Evolutionary conservation across 768 basidiomycete species (phyloP), one percentile per base, ranked within the genome.

Genomic region (Hortiboletus flavorubellus): DNA sequence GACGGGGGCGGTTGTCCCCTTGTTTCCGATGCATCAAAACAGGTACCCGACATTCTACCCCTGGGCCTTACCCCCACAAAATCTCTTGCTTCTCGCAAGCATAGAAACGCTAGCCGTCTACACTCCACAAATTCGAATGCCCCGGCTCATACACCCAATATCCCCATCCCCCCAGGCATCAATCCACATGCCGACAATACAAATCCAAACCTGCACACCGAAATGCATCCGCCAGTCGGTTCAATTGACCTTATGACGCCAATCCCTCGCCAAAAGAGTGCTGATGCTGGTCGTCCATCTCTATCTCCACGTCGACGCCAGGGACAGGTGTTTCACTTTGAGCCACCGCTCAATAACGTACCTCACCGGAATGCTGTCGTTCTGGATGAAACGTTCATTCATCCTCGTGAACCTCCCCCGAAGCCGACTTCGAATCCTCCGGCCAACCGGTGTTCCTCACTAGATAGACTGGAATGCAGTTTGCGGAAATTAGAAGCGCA

Each of bases 381-480:
- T 49, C 39, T 55, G 12, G 48, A 59, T 29, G 51, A 57, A 41
- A 46, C 56, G 37, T 68, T 57, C 47, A 9, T 43, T 29, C 53
- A 51, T 44, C 62, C 56, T 18, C 67, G 56, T 40, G 47, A 56
- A 37, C 63, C 59, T 47, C 67, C 59, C 29, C 68, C 65, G 5
- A 59, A 52, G 41, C 69, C 68, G n/a, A 30, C 51, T 12, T 21
- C 29, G n/a, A 37, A 15, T 14, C 31, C 52, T 12, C 35, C 53
- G 5, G 39, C 55, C 49, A 60, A 65, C 52, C 64, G 68, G 14
- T 63, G 59, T n/a, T 68, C 67, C 23, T 68, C 72, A 10, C 56
- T 73, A 21, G 64, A 70, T 34, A 70, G 69, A 54, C 59, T 73
- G 23, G 69, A 75, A 46, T 49, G 42, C 34, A 75, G 74, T 59